Base-by-base conservation (phyloP, 306 rosid genomes). In the Dalbergia cultrata region DNA sequence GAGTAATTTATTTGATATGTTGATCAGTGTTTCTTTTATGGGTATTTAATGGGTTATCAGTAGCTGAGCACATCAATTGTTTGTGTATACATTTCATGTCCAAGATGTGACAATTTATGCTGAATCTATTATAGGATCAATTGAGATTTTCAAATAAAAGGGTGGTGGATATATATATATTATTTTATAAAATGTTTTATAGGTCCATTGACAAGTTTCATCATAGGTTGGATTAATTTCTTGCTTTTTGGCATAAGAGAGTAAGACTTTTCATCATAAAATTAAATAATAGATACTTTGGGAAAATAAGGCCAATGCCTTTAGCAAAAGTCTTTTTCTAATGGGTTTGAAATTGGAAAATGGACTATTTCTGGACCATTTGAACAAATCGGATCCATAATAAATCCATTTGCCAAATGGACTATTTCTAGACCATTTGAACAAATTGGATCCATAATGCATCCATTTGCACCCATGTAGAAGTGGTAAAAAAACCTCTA, bases 161-260 rank as follows among this genome's bases (percentile, higher is more conserved):
- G 50, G 17, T 13, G 67, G 31, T 14, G 26, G 17, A 2, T 16
- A 11, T n/a, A n/a, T n/a, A n/a, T n/a, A 8, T 17, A n/a, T 22
- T 43, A 13, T 67, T 41, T 4, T 6, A 3, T 31, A 60, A 22
- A 13, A 21, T 56, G 31, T 12, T 7, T 58, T 78, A 45, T 14
- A 47, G 63, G 63, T 21, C 60, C 50, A 78, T n/a, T 56, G 57
- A 67, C 59, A 56, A 43, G 67, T 68, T 67, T 57, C 60, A 43
- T 70, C 50, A 9, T 4, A 44, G 68, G 67, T 50, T 7, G 13
- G 37, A 34, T 2, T 62, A 6, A 6, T 62, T 62, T 62, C 6
- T 13, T 14, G 5, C 5, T 61, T 47, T 47, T 65, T 16, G 16
- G 13, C 49, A 37, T 34, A 8, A 34, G 7, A 35, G 13, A 64